Conservation (phyloP, 2,329 filamentous ascomycete genomes). For the Microascus cirrosus region DNA sequence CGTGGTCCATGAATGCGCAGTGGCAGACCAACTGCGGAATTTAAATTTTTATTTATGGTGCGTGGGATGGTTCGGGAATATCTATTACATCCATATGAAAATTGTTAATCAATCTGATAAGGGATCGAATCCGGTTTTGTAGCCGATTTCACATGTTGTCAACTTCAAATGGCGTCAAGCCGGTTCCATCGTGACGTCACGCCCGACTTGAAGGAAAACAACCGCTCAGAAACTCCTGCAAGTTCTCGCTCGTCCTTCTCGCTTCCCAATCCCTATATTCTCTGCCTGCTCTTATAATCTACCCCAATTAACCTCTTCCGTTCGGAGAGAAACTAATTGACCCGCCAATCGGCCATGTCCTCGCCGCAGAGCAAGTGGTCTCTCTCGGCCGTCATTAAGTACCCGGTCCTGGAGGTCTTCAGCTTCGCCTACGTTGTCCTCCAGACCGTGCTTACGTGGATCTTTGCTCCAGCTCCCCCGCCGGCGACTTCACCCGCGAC, state of each 20-base stretch:
- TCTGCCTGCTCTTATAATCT: background rate
- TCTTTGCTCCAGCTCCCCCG: background rate
- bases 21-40: too few relatives aligned
- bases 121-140: background rate
- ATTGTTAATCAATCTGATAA: background rate
- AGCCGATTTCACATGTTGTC: background rate
- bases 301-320: background rate
- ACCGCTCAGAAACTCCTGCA: background rate
- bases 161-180: background rate
- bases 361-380: background rate
- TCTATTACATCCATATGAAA: background rate
- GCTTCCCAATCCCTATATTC: background rate
- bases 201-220: background rate
- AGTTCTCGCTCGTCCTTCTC: background rate
- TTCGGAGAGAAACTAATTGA: background rate
- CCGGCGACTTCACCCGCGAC: background rate
- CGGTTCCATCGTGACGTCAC: background rate
- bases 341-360: background rate
- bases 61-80: too few relatives aligned
- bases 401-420: background rate
- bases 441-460: background rate
- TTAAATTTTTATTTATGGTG: too few relatives aligned
- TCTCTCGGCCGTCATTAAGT: background rate
- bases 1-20: too few relatives aligned
- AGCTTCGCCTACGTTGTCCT: background rate